Conservation (phyloP, 2,329 filamentous ascomycete genomes). For the Rhexocercosporidium sp. region DNA sequence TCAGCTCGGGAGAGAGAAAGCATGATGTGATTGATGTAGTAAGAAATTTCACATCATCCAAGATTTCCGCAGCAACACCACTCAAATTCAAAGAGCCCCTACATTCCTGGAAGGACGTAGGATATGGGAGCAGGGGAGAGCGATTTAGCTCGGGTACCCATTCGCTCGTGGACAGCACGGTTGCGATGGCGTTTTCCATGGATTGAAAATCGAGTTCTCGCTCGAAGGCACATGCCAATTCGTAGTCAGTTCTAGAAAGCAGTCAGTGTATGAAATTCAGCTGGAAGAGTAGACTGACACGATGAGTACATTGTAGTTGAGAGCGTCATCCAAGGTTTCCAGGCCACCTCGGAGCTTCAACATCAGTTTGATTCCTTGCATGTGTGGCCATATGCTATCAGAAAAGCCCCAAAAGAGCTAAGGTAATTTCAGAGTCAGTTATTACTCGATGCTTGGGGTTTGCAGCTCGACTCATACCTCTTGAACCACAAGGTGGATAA, state of each 20-base stretch:
- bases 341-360: slow-evolving; percentile 54
- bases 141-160: slow-evolving; percentile 38
- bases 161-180: slow-evolving; percentile 45
- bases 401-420: slow-evolving; percentile 23
- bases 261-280: too few species aligned
- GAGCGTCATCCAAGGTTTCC: slow-evolving; percentile 51
- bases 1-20: neutral
- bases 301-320: slow-evolving; percentile 53
- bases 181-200: slow-evolving; percentile 46
- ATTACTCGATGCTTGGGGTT: neutral
- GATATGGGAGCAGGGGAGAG: slow-evolving; percentile 52
- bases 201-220: slow-evolving; percentile 49
- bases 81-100: slow-evolving; percentile 50
- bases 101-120: slow-evolving; percentile 51
- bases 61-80: slow-evolving; percentile 52
- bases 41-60: slow-evolving; percentile 56
- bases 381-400: slow-evolving; percentile 41
- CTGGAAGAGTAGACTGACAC: slow-evolving; percentile 47
- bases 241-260: slow-evolving; percentile 50
- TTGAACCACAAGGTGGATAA: slow-evolving; percentile 22
- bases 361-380: slow-evolving; percentile 54
- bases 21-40: slow-evolving; percentile 47
- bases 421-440: neutral
- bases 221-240: slow-evolving; percentile 56
- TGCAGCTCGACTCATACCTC: slow-evolving; percentile 17